Conservation (phyloP, 805 yeast species). For the Schwanniomyces polymorphus region DNA sequence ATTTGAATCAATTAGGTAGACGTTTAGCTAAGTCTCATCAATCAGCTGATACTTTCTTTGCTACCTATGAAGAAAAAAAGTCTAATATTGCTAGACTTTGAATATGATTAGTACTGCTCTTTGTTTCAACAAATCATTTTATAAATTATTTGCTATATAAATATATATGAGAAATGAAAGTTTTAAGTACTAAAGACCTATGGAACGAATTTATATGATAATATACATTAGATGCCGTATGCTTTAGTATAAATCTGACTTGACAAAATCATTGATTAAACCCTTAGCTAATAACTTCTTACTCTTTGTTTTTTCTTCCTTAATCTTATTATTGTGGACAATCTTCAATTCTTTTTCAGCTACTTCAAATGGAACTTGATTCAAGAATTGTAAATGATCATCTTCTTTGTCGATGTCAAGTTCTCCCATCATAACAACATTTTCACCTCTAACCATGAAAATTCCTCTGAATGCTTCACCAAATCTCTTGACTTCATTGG, state of each 20-base stretch:
- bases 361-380: conserved; percentile 58
- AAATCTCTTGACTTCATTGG: conserved; percentile 42
- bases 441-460: conserved; percentile 91
- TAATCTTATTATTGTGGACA: conserved; percentile 30
- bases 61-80: conserved; percentile 15
- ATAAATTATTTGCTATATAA: not conserved
- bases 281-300: conserved; percentile 55
- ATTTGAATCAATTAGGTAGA: conserved; percentile 56
- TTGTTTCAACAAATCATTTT: not conserved
- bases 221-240: not conserved
- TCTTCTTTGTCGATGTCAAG: conserved; percentile 87
- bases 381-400: conserved; percentile 55
- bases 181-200: not conserved
- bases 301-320: conserved; percentile 44
- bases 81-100: conserved; percentile 26
- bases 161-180: not conserved
- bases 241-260: conserved; percentile 51
- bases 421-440: conserved; percentile 91
- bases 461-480: conserved; percentile 82
- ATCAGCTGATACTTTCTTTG: conserved; percentile 36
- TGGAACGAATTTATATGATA: not conserved
- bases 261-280: conserved; percentile 55
- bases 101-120: too few species aligned
- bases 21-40: conserved; percentile 40
- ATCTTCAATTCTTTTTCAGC: conserved; percentile 50